Evolutionary conservation across 768 basidiomycete species (phyloP).

Genomic region (Kwoniella heveanensis): DNA sequence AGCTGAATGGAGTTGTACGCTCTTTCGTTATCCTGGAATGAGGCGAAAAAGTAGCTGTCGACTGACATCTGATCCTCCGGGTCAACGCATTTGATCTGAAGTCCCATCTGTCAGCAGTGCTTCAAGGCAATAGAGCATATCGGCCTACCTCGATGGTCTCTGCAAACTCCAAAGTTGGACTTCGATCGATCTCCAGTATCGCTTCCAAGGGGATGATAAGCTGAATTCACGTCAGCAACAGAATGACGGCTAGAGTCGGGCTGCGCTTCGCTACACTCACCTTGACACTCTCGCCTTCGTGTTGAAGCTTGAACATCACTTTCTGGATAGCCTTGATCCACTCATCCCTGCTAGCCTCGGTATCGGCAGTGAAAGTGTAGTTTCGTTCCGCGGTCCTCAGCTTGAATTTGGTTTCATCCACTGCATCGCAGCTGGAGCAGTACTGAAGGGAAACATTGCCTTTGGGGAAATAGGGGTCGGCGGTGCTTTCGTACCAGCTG

Average conservation of each 20-base stretch:
- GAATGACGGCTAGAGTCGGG: too few species aligned
- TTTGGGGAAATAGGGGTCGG: slow-evolving; percentile 96
- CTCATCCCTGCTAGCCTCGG: slow-evolving; percentile 49
- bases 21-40: slow-evolving; percentile 77
- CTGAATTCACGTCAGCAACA: too few species aligned
- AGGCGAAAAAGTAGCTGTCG: slow-evolving; percentile 87
- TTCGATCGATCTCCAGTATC: slow-evolving; percentile 84
- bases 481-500: slow-evolving; percentile 94
- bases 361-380: slow-evolving; percentile 53
- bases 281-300: slow-evolving; percentile 94
- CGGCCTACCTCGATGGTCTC: slow-evolving; percentile 83
- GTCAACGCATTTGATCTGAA: slow-evolving; percentile 69
- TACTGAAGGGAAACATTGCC: slow-evolving; percentile 95
- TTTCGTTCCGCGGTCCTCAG: slow-evolving; percentile 78
- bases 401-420: slow-evolving; percentile 75
- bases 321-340: slow-evolving; percentile 95
- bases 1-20: slow-evolving; percentile 81
- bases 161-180: slow-evolving; percentile 88
- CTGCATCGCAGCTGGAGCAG: slow-evolving; percentile 81
- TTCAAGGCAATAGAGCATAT: too few species aligned
- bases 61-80: slow-evolving; percentile 66
- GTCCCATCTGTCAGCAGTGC: too few species aligned
- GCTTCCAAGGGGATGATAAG: slow-evolving; percentile 92
- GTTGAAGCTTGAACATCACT: slow-evolving; percentile 92
- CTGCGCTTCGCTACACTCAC: slow-evolving; percentile 58